A percentile compares a stretch with the other conserved stretches of the same genome.
Evolutionary conservation across 257 asterid genomes (phyloP).

Genomic region (Scutellaria barbata): DNA sequence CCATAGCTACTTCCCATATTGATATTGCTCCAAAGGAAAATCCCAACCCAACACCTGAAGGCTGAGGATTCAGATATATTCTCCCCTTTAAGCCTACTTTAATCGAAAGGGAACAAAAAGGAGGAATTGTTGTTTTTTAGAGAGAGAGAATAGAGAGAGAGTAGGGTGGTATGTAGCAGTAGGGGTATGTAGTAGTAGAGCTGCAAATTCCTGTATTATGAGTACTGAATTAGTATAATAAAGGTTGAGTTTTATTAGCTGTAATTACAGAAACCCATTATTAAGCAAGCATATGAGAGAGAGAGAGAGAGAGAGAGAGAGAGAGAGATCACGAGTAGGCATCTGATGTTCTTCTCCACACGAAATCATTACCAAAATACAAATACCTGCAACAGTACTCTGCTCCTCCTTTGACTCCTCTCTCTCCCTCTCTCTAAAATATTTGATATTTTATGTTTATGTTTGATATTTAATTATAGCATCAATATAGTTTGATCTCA

Average conservation of each 20-base stretch:
- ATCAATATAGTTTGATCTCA: too few species aligned
- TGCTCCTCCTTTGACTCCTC: constrained; percentile 35
- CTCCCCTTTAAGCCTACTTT: constrained; percentile 6
- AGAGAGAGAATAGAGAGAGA: constrained; percentile 26
- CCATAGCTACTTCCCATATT: constrained; percentile 54
- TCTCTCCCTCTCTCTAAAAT: constrained; percentile 21
- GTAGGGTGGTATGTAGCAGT: not conserved
- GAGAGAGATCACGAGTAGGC: constrained; percentile 31
- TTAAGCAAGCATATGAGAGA: not conserved
- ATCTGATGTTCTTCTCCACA: constrained; percentile 39
- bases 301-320: not conserved
- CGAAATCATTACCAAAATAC: constrained; percentile 45
- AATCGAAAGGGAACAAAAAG: constrained; percentile 31
- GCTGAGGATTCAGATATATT: constrained; percentile 23
- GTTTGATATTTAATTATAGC: too few species aligned
- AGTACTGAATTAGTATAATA: not conserved
- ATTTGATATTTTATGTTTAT: constrained; percentile 15
- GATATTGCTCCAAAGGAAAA: too few species aligned
- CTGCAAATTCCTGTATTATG: not conserved
- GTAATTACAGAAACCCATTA: not conserved
- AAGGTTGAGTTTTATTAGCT: not conserved
- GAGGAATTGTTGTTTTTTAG: not conserved
- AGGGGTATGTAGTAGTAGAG: not conserved
- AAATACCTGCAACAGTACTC: constrained; percentile 42
- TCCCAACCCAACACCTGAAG: too few species aligned